These are phyloP conservation scores for Erodium trifolium DNA, from an alignment of 441 rosid genomes.

Conservation along the genomic window DNA sequence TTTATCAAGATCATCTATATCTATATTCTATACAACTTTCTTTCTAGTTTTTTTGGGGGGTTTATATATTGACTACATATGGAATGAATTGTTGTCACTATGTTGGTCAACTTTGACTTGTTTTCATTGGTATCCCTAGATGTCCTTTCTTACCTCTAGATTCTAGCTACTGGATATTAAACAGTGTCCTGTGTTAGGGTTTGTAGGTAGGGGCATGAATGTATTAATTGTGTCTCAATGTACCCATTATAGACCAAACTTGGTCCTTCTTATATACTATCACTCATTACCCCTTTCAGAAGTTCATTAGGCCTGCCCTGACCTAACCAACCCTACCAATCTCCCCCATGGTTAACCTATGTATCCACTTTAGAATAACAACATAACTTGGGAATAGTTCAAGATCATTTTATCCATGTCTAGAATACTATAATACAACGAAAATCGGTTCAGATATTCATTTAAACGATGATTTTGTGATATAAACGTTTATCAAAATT, in stretches of 20 bases:
- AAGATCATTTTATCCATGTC: too few relatives aligned
- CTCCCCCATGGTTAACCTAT: neutral
- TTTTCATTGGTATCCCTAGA: neutral
- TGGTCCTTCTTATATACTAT: neutral
- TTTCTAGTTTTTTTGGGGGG: neutral
- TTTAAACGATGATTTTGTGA: too few relatives aligned
- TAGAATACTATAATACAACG: too few relatives aligned
- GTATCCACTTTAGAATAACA: too few relatives aligned
- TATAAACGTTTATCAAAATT: too few relatives aligned
- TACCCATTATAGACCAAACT: constrained; percentile 1
- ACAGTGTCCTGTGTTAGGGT: neutral
- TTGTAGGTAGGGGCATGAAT: neutral
- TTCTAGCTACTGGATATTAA: constrained; percentile 3
- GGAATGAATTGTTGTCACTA: neutral
- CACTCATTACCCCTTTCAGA: neutral
- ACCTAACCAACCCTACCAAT: neutral
- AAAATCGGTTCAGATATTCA: too few relatives aligned
- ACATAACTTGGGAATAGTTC: too few relatives aligned
- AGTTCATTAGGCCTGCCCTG: neutral
- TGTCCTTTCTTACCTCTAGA: neutral
- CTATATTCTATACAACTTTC: too few relatives aligned
- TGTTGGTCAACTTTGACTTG: neutral
- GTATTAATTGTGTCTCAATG: neutral
- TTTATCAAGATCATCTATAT: too few relatives aligned
- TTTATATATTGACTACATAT: neutral